phyloP scores from a whole-genome alignment of 1,139 yeast species.

The Suhomyces bribrorum region DNA sequence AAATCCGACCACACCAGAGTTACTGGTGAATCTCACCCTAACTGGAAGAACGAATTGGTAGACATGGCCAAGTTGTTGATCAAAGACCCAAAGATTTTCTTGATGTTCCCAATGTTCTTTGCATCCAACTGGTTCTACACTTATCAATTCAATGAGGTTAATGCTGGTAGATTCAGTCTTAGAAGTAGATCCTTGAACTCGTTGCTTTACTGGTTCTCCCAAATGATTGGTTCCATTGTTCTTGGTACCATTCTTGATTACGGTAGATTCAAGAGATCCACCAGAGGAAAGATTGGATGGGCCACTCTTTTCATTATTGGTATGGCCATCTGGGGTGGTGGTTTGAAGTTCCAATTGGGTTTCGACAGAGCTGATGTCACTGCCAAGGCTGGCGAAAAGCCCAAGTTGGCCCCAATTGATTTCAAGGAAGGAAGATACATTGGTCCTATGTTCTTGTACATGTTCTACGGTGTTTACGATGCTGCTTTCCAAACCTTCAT shows the following conservation, averaged over 20 bases:
- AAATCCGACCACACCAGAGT: conserved; percentile 55
- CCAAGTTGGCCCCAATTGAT: conserved; percentile 37
- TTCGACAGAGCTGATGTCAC: conserved; percentile 44
- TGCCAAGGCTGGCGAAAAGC: too few relatives aligned
- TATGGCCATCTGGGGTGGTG: conserved; percentile 64
- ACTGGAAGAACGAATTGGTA: conserved; percentile 47
- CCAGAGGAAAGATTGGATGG: conserved; percentile 52
- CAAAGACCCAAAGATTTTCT: conserved; percentile 47
- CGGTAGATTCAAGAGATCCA: conserved; percentile 39
- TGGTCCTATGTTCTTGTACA: conserved; percentile 63
- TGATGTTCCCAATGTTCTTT: conserved; percentile 61
- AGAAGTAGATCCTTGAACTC: conserved; percentile 64
- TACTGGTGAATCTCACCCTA: conserved; percentile 45
- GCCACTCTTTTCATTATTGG: conserved; percentile 41
- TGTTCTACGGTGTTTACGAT: conserved; percentile 60
- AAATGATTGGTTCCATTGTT: conserved; percentile 56
- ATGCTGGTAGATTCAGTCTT: conserved; percentile 56
- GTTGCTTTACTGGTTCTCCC: conserved; percentile 60
- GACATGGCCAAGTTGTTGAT: conserved; percentile 43
- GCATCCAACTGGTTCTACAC: conserved; percentile 68
- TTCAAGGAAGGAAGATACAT: conserved; percentile 47
- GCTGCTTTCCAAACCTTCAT: conserved; percentile 58
- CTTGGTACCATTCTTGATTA: conserved; percentile 53
- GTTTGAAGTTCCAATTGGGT: conserved; percentile 51
- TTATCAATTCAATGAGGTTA: conserved; percentile 60